Base-by-base conservation (phyloP, 2,329 filamentous ascomycete species). In the Colletotrichum sp. region DNA sequence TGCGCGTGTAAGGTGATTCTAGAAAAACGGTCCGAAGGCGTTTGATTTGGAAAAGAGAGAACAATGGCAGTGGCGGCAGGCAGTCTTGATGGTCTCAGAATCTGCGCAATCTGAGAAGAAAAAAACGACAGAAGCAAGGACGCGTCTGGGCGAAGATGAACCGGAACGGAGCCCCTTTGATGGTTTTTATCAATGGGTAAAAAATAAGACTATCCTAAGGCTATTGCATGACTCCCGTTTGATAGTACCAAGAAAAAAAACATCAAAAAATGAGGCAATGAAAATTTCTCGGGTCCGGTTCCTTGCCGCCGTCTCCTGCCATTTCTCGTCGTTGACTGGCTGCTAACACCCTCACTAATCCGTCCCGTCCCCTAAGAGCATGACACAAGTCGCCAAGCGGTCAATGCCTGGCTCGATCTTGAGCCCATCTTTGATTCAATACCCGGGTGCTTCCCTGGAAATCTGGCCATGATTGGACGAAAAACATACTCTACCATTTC, bases 391-490 rank as follows among this genome's bases (percentile, higher is more conserved):
- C 67, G 72, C 72, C 62, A 64, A 52, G 60, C 62, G 72, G 62
- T 26, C 72, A 66, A 5, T 75, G 68, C 72, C 66, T 39, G 66
- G 66, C 66, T 60, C 24, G 68, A 70, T 70, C 16, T 62, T 44
- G 24, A 63, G 57, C 55, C 68, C 55, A 44, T 52, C 68, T 52
- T 2, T 52, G 67, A 34, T 0, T 59, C 2, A n/a, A 30, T 15
- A 2, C 4, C 52, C 32, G 55, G 52, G 66, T 21, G 12, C 32
- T 3, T 69, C 66, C 66, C 55, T 39, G 52, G 2, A 26, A 49
- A 24, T 26, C 16, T 26, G 24, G 16, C 13, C n/a, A 39, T 21
- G 8, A 69, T 60, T 69, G 66, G 52, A 60, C 24, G 24, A 30
- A 26, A 26, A 26, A 26, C 26, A 2, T 26, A 26, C 26, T 26